Evolutionary conservation across 1,139 yeast genomes (phyloP).

Genomic region (Pneumocystis canis): DNA sequence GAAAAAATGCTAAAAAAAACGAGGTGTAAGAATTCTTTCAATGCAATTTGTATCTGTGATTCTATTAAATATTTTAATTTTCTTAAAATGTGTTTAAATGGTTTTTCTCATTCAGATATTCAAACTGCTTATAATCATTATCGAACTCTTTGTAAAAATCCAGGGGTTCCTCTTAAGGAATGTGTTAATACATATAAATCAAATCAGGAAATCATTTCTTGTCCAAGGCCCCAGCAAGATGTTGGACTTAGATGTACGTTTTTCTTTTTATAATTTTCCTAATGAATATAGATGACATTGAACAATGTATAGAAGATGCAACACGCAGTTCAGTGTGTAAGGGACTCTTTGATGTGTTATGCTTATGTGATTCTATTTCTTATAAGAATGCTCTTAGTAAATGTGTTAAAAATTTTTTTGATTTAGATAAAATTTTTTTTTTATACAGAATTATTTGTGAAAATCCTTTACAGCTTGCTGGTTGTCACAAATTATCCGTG

Average conservation of each 20-base stretch:
- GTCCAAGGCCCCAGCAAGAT: neutral
- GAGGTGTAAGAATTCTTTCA: neutral
- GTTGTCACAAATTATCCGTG: neutral
- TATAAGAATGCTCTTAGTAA: neutral
- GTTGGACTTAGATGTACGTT: neutral
- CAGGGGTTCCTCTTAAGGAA: neutral
- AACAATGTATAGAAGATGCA: neutral
- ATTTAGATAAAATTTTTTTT: neutral
- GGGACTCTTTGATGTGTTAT: neutral
- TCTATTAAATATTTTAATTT: neutral
- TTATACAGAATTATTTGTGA: neutral
- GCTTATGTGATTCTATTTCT: neutral
- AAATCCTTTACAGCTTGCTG: neutral
- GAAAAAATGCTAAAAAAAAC: neutral
- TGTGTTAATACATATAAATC: neutral
- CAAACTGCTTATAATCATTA: neutral
- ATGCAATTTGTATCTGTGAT: neutral
- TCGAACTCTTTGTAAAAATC: neutral
- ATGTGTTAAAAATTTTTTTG: neutral
- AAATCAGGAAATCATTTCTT: neutral
- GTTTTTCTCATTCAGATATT: neutral
- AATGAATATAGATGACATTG: neutral
- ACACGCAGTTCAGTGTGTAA: neutral
- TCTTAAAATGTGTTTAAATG: neutral
- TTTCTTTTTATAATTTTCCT: neutral